Percentiles rank a stretch among this genome's conserved stretches.
These are phyloP conservation scores for Amauroascus verrucosus DNA, from an alignment of 2,329 filamentous ascomycete species.

Conservation along the genomic window DNA sequence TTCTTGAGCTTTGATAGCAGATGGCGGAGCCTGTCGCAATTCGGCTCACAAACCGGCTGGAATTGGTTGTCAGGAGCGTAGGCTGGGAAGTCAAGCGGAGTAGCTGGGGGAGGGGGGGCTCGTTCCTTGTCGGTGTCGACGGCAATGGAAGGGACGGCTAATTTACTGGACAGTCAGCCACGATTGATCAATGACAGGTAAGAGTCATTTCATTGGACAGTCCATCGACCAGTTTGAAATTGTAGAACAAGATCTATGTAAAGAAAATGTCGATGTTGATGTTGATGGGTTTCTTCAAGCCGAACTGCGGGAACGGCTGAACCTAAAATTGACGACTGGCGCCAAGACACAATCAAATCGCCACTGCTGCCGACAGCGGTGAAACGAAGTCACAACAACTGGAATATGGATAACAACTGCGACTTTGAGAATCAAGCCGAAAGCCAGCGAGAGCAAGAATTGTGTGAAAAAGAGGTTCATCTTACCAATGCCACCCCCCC, in stretches of 20 bases:
- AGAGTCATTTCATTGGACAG: background rate
- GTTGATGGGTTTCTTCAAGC: too few species aligned
- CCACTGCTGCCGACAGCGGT: too few species aligned
- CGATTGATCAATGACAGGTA: background rate
- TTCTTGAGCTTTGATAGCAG: slow-evolving; percentile 36
- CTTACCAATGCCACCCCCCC: slow-evolving; percentile 18
- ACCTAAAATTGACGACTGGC: background rate
- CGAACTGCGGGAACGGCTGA: slow-evolving; percentile 1
- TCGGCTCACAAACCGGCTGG: slow-evolving; percentile 27
- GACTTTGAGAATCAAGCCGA: too few species aligned
- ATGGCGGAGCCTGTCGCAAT: slow-evolving; percentile 33
- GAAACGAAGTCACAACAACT: background rate
- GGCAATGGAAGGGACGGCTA: slow-evolving; percentile 24
- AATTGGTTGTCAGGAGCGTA: slow-evolving; percentile 33
- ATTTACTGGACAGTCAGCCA: slow-evolving; percentile 7
- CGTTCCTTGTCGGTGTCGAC: slow-evolving; percentile 35
- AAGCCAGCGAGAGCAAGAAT: too few species aligned
- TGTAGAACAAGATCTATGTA: background rate
- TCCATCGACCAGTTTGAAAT: background rate
- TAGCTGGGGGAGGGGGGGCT: slow-evolving; percentile 40
- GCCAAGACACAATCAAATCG: background rate
- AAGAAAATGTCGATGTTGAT: background rate
- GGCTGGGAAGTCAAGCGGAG: slow-evolving; percentile 43
- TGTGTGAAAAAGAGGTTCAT: background rate
- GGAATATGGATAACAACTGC: background rate